Base-by-base conservation (phyloP, 345 rosid species). In the Pugionium cornutum region DNA sequence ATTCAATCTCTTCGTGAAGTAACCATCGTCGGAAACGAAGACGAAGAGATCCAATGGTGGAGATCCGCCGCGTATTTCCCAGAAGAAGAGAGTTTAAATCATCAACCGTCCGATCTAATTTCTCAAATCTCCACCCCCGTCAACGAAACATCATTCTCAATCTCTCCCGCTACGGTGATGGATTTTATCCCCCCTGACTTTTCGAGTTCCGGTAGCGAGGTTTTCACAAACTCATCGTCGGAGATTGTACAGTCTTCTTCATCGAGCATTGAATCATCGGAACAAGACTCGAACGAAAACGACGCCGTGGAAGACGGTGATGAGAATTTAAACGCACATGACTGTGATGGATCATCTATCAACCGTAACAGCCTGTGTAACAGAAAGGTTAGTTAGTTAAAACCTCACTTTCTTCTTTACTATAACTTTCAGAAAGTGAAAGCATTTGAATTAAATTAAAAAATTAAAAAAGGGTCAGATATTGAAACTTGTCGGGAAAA, bases 341-440 rank as follows among this genome's bases (percentile, higher is more conserved):
- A 40, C 79, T 79, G 86, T 54, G 84, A 72, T 18, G 76, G 52
- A 60, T 78, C 81, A 68, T 75, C 86, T 74, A 63, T 68, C 58
- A 62, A 57, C 80, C 8, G 58, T 32, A 75, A 63, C 78, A 68
- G 48, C 75, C 55, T 67, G 77, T 46, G 72, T 48, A 67, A 67
- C 73, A 41, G 59, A 34, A 77, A 86, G 94, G 96, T 85, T 7
- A 79, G 52, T 10, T 66, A 57, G 44, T 9, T 52, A 18, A 45
- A 37, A 7, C 4, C 41, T 55, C 75, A 52, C 55, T 57, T 48
- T 64, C 70, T 7, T 30, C 25, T 11, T 18, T 18, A 18, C 18
- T 18, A 18, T 18, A 18, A 18, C 18, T 18, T 18, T 18, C 18
- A 18, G 18, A 18, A 18, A 18, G 18, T 18, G 18, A 18, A 18